Evolutionary conservation across 2,329 filamentous ascomycete species (phyloP).

Genomic region (Colletotrichum liaoningense): DNA sequence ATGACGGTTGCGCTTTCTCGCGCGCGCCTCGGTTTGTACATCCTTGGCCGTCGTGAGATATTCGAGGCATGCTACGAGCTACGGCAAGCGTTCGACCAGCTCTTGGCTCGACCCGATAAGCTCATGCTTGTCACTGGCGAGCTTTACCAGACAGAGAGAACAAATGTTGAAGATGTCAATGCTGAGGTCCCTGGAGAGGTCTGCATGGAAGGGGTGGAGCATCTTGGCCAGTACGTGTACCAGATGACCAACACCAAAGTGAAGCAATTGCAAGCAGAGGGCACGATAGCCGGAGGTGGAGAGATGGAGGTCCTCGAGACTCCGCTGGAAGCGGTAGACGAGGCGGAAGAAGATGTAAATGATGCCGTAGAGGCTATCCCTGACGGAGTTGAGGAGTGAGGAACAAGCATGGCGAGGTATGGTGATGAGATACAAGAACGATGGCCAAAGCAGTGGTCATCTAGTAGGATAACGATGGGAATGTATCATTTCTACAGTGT

Average conservation of each 20-base stretch:
- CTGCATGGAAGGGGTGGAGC: constrained; percentile 90
- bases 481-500: neutral
- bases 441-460: neutral
- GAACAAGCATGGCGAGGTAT: constrained; percentile 7
- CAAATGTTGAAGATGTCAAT: constrained; percentile 56
- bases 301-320: constrained; percentile 39
- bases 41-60: constrained; percentile 87
- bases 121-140: constrained; percentile 86
- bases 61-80: constrained; percentile 93
- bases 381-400: constrained; percentile 44
- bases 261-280: constrained; percentile 59
- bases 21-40: constrained; percentile 89
- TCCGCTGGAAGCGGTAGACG: constrained; percentile 41
- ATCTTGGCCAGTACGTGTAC: constrained; percentile 94
- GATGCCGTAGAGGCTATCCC: constrained; percentile 41
- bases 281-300: constrained; percentile 38
- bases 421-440: constrained; percentile 7
- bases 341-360: constrained; percentile 37
- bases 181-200: constrained; percentile 68
- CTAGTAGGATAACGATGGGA: neutral
- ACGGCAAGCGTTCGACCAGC: constrained; percentile 82
- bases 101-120: constrained; percentile 83
- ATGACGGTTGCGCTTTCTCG: constrained; percentile 95
- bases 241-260: constrained; percentile 85
- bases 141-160: constrained; percentile 79